These are phyloP conservation scores for Barbarea vulgaris DNA, from an alignment of 345 rosid species.

Conservation along the genomic window DNA sequence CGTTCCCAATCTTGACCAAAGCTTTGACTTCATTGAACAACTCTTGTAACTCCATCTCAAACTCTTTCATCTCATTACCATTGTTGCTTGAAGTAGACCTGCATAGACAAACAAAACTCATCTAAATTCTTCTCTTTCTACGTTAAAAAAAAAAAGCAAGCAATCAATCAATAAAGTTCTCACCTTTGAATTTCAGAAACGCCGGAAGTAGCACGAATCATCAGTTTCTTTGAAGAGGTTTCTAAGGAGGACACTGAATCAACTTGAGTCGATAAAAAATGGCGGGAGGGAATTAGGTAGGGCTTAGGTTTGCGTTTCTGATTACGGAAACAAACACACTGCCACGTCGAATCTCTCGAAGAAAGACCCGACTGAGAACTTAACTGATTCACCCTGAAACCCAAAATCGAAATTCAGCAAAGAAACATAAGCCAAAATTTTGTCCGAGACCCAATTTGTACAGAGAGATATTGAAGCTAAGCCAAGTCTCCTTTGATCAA, in stretches of 20 bases:
- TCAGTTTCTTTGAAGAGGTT: conserved; percentile 14
- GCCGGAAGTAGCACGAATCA: conserved; percentile 36
- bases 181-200: conserved; percentile 55
- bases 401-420: conserved; percentile 15
- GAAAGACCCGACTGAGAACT: conserved; percentile 26
- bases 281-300: conserved; percentile 44
- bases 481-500: background rate
- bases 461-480: background rate
- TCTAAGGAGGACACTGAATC: conserved; percentile 40
- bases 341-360: conserved; percentile 30
- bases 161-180: background rate
- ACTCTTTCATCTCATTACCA: conserved; percentile 46
- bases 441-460: background rate
- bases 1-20: conserved; percentile 59
- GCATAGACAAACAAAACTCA: conserved; percentile 32
- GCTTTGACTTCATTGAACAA: conserved; percentile 69
- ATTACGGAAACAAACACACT: conserved; percentile 38
- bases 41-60: conserved; percentile 70
- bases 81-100: conserved; percentile 49
- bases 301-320: conserved; percentile 41
- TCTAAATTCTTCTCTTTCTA: background rate
- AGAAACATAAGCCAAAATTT: background rate
- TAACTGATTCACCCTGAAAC: conserved; percentile 45
- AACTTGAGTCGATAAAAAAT: conserved; percentile 37
- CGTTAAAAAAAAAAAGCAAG: background rate